Base-by-base conservation (phyloP, 805 yeast genomes). In the Yarrowia sp. region DNA sequence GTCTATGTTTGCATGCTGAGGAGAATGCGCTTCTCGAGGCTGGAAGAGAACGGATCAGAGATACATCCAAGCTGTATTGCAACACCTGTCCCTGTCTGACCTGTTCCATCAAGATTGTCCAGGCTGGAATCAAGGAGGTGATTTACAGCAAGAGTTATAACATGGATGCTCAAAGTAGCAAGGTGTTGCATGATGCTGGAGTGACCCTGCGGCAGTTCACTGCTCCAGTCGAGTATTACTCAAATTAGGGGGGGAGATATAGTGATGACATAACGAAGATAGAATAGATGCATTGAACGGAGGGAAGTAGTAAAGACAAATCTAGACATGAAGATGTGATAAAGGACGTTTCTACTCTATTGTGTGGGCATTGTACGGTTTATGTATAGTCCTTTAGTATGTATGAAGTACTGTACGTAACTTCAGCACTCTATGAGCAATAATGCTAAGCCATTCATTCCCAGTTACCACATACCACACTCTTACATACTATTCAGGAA, bases 11-110 rank as follows among this genome's bases (percentile, higher is more conserved):
- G 42, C 99, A 95, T 77, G 99, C 98, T 0, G 99, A 95, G 77
- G 99, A 95, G 74, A 95, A 95, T 77, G 98, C 99, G 0, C 80
- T 95, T 48, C 78, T 95, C 64, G 99, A 95, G 77, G 91, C 97
- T 8, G 99, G 99, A 1, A 83, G 98, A 71, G 97, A 90, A 72
- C 81, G 98, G 69, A 84, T 91, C 11, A 90, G 90, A 0, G 79
- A 78, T 11, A 72, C 73, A 2, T 87, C 91, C 9, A 87, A 86
- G 0, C 78, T 92, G 69, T 95, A 95, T 77, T 95, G 99, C 79
- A 95, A 95, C 77, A 95, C 99, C 0, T 80, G 99, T 75, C 99
- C 99, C 0, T 95, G 99, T 76, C 81, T 95, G 70, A 95, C 99
- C 0, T 95, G 99, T 76, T 88, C 97, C 5, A 92, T 95, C 49